Base-by-base conservation (phyloP, 768 basidiomycete species). In the Hortiboletus flavorubellus region DNA sequence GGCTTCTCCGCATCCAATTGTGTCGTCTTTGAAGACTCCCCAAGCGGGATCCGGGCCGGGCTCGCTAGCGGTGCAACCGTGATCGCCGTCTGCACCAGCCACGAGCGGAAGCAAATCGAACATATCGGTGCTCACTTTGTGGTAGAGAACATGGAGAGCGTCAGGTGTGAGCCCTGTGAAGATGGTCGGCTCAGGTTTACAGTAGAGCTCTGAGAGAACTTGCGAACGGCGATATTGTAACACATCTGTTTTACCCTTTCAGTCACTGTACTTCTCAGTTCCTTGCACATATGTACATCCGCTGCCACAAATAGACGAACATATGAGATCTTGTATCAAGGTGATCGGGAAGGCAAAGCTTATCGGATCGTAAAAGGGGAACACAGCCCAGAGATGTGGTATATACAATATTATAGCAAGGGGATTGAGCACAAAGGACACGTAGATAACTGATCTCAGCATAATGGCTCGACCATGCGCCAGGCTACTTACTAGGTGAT, bases 21-120 rank as follows among this genome's bases (percentile, higher is more conserved):
- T 58, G 79, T 92, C 60, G 89, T 91, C 30, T 83, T 92, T 48
- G 89, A 90, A 64, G 89, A 92, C 64, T 89, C 82, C 42, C 78
- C 83, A 33, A 77, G 76, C 50, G 80, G 87, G 21, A 84, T 92
- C 65, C 75, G 76, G 30, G 81, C 87, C 0, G 89, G 89, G 11
- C 79, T 87, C 33, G 87, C 87, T 0, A 82, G 84, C 33, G 89
- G 89, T 33, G 83, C 86, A 12, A 85, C 78, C 11, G 87, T 89
- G 23, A 76, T 91, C 39, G 89, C 89, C 5, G 64, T 90, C 10
- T 89, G 87, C 74, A 91, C 89, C 9, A 82, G 80, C 51, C 89
- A 91, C 63, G 77, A 81, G 60, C 72, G 85, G 50, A 62, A 70
- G 30, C 75, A 82, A 63, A 80, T 84, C 44, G 76, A 80, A 61